These are phyloP conservation scores for Mycena leptocephala DNA, from an alignment of 768 basidiomycete species.

Conservation along the genomic window DNA sequence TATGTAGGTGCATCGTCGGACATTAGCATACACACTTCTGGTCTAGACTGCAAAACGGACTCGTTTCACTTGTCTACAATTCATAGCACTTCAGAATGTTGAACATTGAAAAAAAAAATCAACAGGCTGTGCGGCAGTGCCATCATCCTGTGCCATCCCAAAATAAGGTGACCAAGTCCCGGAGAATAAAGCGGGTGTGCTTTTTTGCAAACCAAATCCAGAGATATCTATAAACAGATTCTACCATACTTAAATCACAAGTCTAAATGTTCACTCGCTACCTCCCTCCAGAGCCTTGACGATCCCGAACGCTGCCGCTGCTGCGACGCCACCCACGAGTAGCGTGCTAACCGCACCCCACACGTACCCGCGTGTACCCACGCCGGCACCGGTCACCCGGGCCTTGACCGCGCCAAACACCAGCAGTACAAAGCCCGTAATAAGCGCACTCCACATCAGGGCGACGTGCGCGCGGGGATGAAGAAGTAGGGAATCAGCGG, in stretches of 20 bases:
- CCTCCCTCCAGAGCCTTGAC: slow-evolving; percentile 63
- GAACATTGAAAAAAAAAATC: not conserved
- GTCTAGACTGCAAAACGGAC: not conserved
- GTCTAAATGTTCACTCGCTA: not conserved
- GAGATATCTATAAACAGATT: not conserved
- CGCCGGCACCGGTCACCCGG: slow-evolving; percentile 87
- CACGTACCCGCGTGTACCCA: slow-evolving; percentile 76
- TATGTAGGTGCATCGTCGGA: not conserved
- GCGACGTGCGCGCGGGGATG: slow-evolving; percentile 77
- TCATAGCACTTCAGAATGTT: not conserved
- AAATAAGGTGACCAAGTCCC: no score
- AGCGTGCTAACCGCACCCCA: slow-evolving; percentile 93
- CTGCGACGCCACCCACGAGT: slow-evolving; percentile 92
- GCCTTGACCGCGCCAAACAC: slow-evolving; percentile 95
- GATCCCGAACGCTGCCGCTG: slow-evolving; percentile 74
- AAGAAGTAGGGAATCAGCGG: slow-evolving; percentile 96
- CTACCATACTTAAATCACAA: not conserved
- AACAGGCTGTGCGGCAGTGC: no score
- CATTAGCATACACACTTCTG: not conserved
- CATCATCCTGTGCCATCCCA: no score
- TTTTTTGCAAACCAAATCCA: no score
- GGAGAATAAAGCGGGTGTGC: no score
- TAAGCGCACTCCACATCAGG: slow-evolving; percentile 80
- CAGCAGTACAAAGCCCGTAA: slow-evolving; percentile 90
- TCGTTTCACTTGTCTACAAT: no score